These are phyloP conservation scores for Stemphylium lycopersici DNA, from an alignment of 2,329 filamentous ascomycete species.

Conservation along the genomic window DNA sequence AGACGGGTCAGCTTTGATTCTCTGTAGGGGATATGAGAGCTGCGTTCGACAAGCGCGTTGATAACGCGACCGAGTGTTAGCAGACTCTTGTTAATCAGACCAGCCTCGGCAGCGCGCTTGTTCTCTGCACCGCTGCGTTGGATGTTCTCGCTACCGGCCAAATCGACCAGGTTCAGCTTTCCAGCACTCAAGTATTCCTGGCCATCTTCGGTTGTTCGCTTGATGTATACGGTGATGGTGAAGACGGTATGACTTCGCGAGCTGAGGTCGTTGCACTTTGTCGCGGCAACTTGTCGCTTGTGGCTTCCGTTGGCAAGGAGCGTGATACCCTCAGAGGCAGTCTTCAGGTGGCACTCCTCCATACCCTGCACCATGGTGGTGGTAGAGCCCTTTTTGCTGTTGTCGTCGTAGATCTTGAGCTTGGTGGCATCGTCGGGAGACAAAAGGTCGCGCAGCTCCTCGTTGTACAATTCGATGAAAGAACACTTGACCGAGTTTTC, in stretches of 20 bases:
- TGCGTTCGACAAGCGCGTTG: slow-evolving; percentile 91
- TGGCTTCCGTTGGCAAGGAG: slow-evolving; percentile 87
- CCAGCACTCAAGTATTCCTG: slow-evolving; percentile 90
- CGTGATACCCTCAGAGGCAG: slow-evolving; percentile 82
- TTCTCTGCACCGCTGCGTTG: slow-evolving; percentile 96
- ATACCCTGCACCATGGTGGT: slow-evolving; percentile 94
- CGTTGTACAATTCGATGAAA: slow-evolving; percentile 98
- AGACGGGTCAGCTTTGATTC: slow-evolving; percentile 96
- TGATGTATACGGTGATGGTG: slow-evolving; percentile 90
- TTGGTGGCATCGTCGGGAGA: slow-evolving; percentile 81
- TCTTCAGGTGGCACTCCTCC: slow-evolving; percentile 94
- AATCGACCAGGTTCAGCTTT: slow-evolving; percentile 94
- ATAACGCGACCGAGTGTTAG: slow-evolving; percentile 95
- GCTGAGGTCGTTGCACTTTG: slow-evolving; percentile 99
- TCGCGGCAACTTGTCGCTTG: slow-evolving; percentile 96
- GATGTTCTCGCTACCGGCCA: slow-evolving; percentile 97
- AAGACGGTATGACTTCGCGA: slow-evolving; percentile 98
- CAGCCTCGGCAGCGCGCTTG: slow-evolving; percentile 93
- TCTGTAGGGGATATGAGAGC: slow-evolving; percentile 86
- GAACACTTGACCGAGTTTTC: slow-evolving; percentile 96
- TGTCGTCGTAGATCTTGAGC: slow-evolving; percentile 92
- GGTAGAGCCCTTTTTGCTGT: slow-evolving; percentile 80
- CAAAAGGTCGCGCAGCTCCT: slow-evolving; percentile 90
- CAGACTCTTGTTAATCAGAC: slow-evolving; percentile 96
- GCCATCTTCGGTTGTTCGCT: slow-evolving; percentile 78